Percentiles rank a stretch among this genome's conserved stretches.
These are phyloP conservation scores for Globisporangium ultimum DNA, from an alignment of 352 stramenopile species.

Conservation along the genomic window DNA sequence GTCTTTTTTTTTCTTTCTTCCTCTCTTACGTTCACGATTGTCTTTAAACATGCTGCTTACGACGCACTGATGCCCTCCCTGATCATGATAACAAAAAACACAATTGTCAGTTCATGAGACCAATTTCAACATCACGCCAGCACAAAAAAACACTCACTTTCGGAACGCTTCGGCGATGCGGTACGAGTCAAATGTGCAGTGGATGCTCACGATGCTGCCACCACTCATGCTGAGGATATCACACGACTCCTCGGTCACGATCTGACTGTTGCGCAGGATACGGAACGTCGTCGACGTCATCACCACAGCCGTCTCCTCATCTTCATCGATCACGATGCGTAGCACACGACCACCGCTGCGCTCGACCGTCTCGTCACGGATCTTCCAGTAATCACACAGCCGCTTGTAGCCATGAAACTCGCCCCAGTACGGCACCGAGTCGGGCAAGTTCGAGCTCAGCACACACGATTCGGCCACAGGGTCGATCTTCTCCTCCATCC, in stretches of 20 bases:
- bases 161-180: slow-evolving; percentile 78
- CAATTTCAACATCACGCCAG: no score
- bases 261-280: slow-evolving; percentile 84
- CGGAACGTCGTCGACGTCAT: slow-evolving; percentile 87
- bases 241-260: slow-evolving; percentile 83
- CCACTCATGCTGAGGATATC: slow-evolving; percentile 79
- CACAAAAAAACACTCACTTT: slow-evolving; percentile 52
- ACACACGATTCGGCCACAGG: slow-evolving; percentile 65
- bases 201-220: slow-evolving; percentile 76
- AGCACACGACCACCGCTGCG: slow-evolving; percentile 78
- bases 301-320: slow-evolving; percentile 84
- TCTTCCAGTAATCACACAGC: slow-evolving; percentile 86
- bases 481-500: slow-evolving; percentile 85
- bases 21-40: background rate
- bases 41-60: slow-evolving; percentile 22
- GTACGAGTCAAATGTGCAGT: slow-evolving; percentile 87
- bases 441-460: slow-evolving; percentile 81
- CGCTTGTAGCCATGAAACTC: slow-evolving; percentile 88
- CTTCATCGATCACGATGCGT: slow-evolving; percentile 79
- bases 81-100: slow-evolving; percentile 11
- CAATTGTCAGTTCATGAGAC: background rate
- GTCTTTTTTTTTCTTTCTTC: background rate
- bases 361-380: slow-evolving; percentile 83
- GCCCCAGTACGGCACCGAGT: slow-evolving; percentile 85
- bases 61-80: slow-evolving; percentile 78